Base-by-base conservation (phyloP, 768 basidiomycete genomes). In the Saitozyma podzolica region DNA sequence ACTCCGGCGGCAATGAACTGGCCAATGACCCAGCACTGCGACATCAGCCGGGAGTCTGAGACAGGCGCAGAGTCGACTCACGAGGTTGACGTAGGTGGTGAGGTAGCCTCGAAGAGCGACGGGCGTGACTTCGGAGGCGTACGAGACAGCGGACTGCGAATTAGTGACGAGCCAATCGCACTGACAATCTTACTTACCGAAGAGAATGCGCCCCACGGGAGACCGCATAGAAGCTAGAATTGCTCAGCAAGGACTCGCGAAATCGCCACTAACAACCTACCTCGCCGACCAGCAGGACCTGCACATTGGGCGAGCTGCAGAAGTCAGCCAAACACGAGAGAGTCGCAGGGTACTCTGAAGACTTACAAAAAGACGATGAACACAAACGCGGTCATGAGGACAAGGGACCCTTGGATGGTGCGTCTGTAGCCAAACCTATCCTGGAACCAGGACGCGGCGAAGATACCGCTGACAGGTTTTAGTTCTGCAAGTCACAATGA, bases 101-200 rank as follows among this genome's bases (percentile, higher is more conserved):
- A 72, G 54, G 56, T 65, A 66, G 2, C 61, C 64, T 59, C 70
- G 70, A 16, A 72, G 64, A 8, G 59, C 49, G 54, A 70, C 48
- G 7, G 69, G 69, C 20, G 57, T 48, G 50, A 70, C 65, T 48
- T 70, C 69, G 37, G 57, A 52, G 17, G 69, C 69, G 52, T 70
- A 70, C 9, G 69, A 57, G 51, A 64, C 70, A 0, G 76, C 76
- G 40, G 78, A 59, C 0, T 76, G 78, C 29, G 29, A 5, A 29
- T 29, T 5, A 29, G 29, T 29, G 29, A 29, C 29, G 29, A 29
- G 29, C 29, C 29, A 29, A 29, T 29, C 53, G 11, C 40, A 3
- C n/a, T 29, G n/a, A n/a, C 1, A 52, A n/a, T 16, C 7, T 29
- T 7, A 52, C 51, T 8, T 29, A 52, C 51, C 29, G 29, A 29